Conservation (phyloP, 1,139 yeast species). For the Saccharomyces hybrid region DNA sequence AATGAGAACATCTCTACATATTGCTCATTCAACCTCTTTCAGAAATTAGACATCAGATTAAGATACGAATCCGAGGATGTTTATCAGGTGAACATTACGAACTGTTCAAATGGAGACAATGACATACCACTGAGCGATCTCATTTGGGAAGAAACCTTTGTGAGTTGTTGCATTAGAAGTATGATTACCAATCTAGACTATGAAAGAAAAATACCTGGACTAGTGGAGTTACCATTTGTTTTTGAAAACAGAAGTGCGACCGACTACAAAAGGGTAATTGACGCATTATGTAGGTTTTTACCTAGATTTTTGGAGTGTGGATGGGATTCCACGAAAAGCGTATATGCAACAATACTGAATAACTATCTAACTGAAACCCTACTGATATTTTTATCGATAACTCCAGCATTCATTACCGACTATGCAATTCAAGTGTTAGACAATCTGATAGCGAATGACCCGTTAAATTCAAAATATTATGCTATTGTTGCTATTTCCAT, state of each 20-base stretch:
- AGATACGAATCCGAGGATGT: slow-evolving; percentile 51
- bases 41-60: slow-evolving; percentile 60
- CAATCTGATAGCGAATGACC: slow-evolving; percentile 36
- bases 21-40: slow-evolving; percentile 57
- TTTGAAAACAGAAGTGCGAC: slow-evolving; percentile 23
- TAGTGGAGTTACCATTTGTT: slow-evolving; percentile 39
- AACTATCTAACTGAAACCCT: slow-evolving; percentile 75
- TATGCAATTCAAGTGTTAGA: slow-evolving; percentile 49
- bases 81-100: slow-evolving; percentile 33
- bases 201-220: slow-evolving; percentile 50
- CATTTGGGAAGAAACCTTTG: slow-evolving; percentile 73
- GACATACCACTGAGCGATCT: slow-evolving; percentile 28
- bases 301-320: slow-evolving; percentile 60
- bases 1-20: slow-evolving; percentile 43
- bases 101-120: slow-evolving; percentile 10
- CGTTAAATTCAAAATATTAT: slow-evolving; percentile 49
- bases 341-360: slow-evolving; percentile 46
- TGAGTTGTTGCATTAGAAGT: slow-evolving; percentile 63
- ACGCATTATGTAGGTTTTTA: slow-evolving; percentile 52
- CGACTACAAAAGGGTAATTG: slow-evolving; percentile 47
- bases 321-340: slow-evolving; percentile 55
- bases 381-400: slow-evolving; percentile 51
- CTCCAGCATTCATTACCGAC: slow-evolving; percentile 45
- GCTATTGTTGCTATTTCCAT: slow-evolving; percentile 38
- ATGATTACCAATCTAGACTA: slow-evolving; percentile 59